Percentiles rank a stretch among this genome's conserved stretches.
phyloP scores from a whole-genome alignment of 768 basidiomycete genomes.

The Boletus barrowsii region DNA sequence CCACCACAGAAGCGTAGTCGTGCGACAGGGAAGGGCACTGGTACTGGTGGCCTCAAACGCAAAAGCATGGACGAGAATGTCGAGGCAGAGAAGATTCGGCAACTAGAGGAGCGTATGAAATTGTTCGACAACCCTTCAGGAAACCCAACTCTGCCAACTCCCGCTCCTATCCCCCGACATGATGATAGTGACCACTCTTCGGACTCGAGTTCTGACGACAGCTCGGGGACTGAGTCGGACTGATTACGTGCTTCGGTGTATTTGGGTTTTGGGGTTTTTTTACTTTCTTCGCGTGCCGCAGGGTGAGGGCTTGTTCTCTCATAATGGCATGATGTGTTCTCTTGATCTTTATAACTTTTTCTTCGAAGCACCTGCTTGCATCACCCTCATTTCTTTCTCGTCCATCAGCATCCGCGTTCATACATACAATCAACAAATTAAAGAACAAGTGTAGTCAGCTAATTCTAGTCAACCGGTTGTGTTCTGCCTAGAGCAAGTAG shows the following conservation, averaged over 20 bases:
- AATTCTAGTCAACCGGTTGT: conserved; percentile 31
- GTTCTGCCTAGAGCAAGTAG: conserved; percentile 23
- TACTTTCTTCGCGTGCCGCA: conserved; percentile 8
- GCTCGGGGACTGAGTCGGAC: conserved; percentile 83
- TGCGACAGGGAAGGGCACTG: conserved; percentile 67
- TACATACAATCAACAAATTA: conserved; percentile 41
- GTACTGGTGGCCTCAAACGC: conserved; percentile 86
- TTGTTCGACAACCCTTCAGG: conserved; percentile 68
- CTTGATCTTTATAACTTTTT: conserved; percentile 38
- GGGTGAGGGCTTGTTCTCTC: conserved; percentile 26
- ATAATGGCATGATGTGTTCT: conserved; percentile 28
- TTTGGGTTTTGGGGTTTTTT: conserved; percentile 13
- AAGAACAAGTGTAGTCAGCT: conserved; percentile 52
- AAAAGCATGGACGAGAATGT: conserved; percentile 97
- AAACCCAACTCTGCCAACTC: conserved; percentile 31
- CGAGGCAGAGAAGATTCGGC: conserved; percentile 92
- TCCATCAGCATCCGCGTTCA: conserved; percentile 35
- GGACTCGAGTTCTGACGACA: conserved; percentile 77
- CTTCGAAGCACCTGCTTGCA: conserved; percentile 26
- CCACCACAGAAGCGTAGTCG: conserved; percentile 63
- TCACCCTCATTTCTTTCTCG: conserved; percentile 18
- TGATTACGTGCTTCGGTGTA: conserved; percentile 35
- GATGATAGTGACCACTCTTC: conserved; percentile 70
- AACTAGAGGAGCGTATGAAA: conserved; percentile 83
- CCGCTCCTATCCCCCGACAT: conserved; percentile 35